Evolutionary conservation across 75 land plant species (phyloP).

Genomic region (Picea glauca): DNA sequence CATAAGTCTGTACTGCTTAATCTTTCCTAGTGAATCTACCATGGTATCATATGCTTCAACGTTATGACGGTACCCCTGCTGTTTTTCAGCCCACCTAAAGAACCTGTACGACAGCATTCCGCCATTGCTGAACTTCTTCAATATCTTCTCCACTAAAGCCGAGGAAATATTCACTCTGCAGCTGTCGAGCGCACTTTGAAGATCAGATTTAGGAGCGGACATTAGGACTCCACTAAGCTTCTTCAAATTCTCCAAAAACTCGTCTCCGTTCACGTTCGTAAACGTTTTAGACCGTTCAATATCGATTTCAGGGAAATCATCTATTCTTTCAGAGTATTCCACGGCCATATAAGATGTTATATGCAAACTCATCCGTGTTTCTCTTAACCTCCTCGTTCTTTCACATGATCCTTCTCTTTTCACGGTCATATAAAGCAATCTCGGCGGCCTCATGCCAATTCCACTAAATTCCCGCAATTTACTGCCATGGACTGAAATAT

Average conservation of each 20-base stretch:
- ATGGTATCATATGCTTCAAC: constrained; percentile 48
- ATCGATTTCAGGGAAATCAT: no score
- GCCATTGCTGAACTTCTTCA: constrained; percentile 46
- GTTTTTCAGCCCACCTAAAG: constrained; percentile 68
- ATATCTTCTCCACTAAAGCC: constrained; percentile 38
- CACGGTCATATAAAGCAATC: no score
- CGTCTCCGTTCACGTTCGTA: no score
- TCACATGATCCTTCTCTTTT: no score
- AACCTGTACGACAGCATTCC: constrained; percentile 55
- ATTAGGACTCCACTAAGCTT: constrained; percentile 40
- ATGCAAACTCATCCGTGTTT: no score
- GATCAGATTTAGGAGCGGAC: constrained; percentile 36
- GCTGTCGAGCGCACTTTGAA: constrained; percentile 34
- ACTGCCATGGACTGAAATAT: no score
- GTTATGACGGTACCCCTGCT: constrained; percentile 33
- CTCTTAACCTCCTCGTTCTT: no score
- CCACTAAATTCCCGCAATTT: no score
- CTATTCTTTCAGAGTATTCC: no score
- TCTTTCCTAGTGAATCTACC: constrained; percentile 57
- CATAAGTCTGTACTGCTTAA: constrained; percentile 63
- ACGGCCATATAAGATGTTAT: no score
- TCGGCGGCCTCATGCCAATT: no score
- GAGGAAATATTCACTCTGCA: constrained; percentile 34
- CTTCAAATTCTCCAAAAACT: constrained; percentile 5
- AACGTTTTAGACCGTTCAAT: no score